These are phyloP conservation scores for Aureobasidium sp. DNA, from an alignment of 2,329 filamentous ascomycete species.

Conservation along the genomic window DNA sequence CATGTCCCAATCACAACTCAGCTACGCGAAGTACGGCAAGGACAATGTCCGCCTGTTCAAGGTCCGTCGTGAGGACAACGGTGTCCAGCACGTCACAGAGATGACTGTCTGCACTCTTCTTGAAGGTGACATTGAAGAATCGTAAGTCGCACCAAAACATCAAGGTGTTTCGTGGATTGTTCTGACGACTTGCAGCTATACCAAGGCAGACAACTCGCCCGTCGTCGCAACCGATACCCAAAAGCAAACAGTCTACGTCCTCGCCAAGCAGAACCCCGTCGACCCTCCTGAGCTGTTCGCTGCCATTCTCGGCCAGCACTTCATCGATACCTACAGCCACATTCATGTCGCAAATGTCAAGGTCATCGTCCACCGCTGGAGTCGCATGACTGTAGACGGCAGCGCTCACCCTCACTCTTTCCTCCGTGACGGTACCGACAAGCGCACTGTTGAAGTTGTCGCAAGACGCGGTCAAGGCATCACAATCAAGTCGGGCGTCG, in stretches of 20 bases:
- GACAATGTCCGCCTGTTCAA: constrained; percentile 99
- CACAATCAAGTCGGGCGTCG: constrained; percentile 67
- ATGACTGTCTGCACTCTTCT: constrained; percentile 91
- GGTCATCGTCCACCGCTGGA: constrained; percentile 82
- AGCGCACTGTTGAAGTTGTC: constrained; percentile 70
- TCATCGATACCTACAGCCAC: constrained; percentile 78
- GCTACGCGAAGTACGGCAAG: constrained; percentile 72
- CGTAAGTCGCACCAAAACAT: constrained; percentile 43
- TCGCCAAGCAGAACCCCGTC: constrained; percentile 87
- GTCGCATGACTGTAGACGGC: constrained; percentile 77
- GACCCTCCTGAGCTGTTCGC: constrained; percentile 90
- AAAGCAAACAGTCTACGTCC: constrained; percentile 87
- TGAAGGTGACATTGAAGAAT: constrained; percentile 82
- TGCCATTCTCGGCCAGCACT: constrained; percentile 76
- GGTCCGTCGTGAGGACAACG: constrained; percentile 69
- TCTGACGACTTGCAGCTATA: constrained; percentile 57
- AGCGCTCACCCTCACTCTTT: constrained; percentile 94
- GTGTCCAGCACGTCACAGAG: constrained; percentile 78
- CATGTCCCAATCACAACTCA: constrained; percentile 27
- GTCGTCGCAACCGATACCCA: constrained; percentile 96
- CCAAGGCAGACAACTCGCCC: constrained; percentile 84
- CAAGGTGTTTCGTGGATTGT: constrained; percentile 6
- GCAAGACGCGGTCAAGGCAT: constrained; percentile 60
- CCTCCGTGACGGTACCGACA: constrained; percentile 81
- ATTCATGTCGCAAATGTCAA: constrained; percentile 77